These are phyloP conservation scores for Clonostachys byssicola DNA, from an alignment of 2,329 filamentous ascomycete species.

Conservation along the genomic window DNA sequence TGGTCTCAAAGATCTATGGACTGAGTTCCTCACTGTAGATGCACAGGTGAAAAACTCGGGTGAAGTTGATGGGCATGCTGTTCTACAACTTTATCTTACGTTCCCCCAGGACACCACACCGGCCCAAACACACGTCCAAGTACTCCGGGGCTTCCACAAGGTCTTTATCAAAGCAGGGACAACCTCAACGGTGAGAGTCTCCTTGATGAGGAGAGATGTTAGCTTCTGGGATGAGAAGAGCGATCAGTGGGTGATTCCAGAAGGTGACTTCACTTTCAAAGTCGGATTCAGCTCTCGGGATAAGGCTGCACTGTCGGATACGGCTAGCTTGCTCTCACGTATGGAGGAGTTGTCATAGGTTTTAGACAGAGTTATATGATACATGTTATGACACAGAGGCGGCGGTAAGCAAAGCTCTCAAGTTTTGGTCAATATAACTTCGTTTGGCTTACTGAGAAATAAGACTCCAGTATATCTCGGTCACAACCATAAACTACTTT, in stretches of 20 bases:
- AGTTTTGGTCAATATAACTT: too few species aligned
- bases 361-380: too few species aligned
- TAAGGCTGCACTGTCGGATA: not conserved
- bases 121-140: slow-evolving; percentile 51
- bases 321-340: too few species aligned
- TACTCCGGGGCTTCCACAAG: slow-evolving; percentile 65
- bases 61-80: slow-evolving; percentile 19
- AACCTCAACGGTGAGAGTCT: slow-evolving; percentile 42
- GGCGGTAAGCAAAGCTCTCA: too few species aligned
- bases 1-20: slow-evolving; percentile 50
- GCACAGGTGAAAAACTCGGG: slow-evolving; percentile 46
- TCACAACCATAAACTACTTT: too few species aligned
- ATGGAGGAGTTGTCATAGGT: too few species aligned
- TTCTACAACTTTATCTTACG: slow-evolving; percentile 27
- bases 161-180: slow-evolving; percentile 45
- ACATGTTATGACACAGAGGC: too few species aligned
- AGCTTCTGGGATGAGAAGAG: slow-evolving; percentile 60
- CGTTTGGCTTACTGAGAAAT: too few species aligned
- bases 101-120: slow-evolving; percentile 17
- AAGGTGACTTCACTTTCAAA: slow-evolving; percentile 13
- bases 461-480: too few species aligned
- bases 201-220: slow-evolving; percentile 56
- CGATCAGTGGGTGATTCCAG: slow-evolving; percentile 53
- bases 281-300: slow-evolving; percentile 7
- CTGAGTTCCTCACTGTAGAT: slow-evolving; percentile 27